Percentiles rank a stretch among this genome's conserved stretches.
These are phyloP conservation scores for Trichoderma sp. DNA, from an alignment of 2,329 filamentous ascomycete species.

Conservation along the genomic window DNA sequence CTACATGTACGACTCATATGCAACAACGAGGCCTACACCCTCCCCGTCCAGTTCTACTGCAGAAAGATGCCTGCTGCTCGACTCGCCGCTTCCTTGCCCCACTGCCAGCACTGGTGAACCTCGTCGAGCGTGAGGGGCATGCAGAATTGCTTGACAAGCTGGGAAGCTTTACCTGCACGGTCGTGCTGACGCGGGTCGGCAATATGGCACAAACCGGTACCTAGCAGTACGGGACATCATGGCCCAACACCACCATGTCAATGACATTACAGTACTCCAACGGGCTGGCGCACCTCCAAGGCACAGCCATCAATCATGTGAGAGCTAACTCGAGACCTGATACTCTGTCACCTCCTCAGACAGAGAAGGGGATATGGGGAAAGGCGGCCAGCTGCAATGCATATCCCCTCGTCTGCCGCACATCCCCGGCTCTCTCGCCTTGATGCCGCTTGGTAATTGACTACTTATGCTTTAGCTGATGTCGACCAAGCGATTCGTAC, in stretches of 20 bases:
- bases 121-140: constrained; percentile 23
- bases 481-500: neutral
- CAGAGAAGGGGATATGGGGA: constrained; percentile 7
- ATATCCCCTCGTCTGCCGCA: neutral
- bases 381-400: constrained; percentile 1
- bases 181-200: constrained; percentile 2
- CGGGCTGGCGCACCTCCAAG: constrained; percentile 2
- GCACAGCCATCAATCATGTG: neutral
- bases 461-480: neutral
- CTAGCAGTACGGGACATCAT: neutral
- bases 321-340: neutral
- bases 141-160: constrained; percentile 3
- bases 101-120: constrained; percentile 3
- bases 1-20: neutral
- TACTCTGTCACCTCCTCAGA: neutral
- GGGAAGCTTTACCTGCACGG: constrained; percentile 10
- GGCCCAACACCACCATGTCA: neutral
- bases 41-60: constrained; percentile 15
- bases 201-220: neutral
- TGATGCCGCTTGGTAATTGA: neutral
- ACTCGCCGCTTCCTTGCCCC: constrained; percentile 2
- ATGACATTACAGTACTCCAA: neutral
- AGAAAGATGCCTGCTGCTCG: constrained; percentile 1
- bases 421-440: neutral
- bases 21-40: constrained; percentile 18